Conservation (phyloP, 139 green algal species). For the Chlorella ohadii region DNA sequence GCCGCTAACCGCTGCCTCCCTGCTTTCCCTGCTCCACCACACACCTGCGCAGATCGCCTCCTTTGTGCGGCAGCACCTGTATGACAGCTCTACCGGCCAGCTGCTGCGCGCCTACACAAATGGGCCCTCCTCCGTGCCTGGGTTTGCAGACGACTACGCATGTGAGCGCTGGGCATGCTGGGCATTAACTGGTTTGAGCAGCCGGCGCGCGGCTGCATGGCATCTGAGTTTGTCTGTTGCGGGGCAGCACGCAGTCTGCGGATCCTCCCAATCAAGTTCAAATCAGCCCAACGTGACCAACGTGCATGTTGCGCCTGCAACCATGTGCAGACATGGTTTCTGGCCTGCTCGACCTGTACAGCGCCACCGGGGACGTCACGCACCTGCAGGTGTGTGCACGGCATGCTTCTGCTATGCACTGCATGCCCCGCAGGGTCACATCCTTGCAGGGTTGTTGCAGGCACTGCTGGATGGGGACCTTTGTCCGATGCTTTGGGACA, state of each 20-base stretch:
- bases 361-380: slow-evolving; percentile 62
- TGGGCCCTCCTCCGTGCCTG: slow-evolving; percentile 43
- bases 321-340: slow-evolving; percentile 49
- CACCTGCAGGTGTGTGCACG: slow-evolving; percentile 63
- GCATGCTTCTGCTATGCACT: too few species aligned
- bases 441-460: too few species aligned
- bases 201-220: too few species aligned
- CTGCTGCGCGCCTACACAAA: slow-evolving; percentile 78
- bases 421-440: too few species aligned
- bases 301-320: too few species aligned
- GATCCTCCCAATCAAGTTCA: too few species aligned
- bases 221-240: too few species aligned
- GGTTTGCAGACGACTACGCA: slow-evolving; percentile 70
- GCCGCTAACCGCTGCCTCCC: not conserved
- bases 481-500: too few species aligned
- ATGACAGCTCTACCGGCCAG: slow-evolving; percentile 52
- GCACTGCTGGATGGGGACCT: too few species aligned
- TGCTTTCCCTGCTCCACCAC: not conserved
- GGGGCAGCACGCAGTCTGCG: too few species aligned
- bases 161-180: not conserved
- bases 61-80: slow-evolving; percentile 81
- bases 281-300: too few species aligned
- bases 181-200: too few species aligned
- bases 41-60: slow-evolving; percentile 47
- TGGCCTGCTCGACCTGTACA: slow-evolving; percentile 87